A percentile compares a stretch with the other conserved stretches of the same genome.
phyloP scores from a whole-genome alignment of 1,284 basidiomycete species.

The Leccinum subrobustum region DNA sequence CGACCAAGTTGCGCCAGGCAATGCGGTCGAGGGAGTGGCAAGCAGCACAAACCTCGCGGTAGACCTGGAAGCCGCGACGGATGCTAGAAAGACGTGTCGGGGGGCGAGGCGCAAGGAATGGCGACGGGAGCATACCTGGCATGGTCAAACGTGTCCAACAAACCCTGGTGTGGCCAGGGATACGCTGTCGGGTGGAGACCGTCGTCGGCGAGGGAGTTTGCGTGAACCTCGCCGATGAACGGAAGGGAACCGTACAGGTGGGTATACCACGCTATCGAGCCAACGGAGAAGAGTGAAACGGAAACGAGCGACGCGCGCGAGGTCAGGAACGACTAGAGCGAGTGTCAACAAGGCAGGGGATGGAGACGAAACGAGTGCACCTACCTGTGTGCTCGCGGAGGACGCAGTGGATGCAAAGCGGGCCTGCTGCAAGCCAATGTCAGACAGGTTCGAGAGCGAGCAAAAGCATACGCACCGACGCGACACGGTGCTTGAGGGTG shows the following conservation, averaged over 20 bases:
- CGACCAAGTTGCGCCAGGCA: constrained; percentile 99
- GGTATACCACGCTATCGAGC: constrained; percentile 94
- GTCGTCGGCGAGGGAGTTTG: constrained; percentile 89
- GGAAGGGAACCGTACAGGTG: constrained; percentile 90
- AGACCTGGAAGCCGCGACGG: constrained; percentile 97
- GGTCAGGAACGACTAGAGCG: constrained; percentile 50
- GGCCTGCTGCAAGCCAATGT: constrained; percentile 42
- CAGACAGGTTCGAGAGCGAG: constrained; percentile 8
- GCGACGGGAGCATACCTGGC: constrained; percentile 58
- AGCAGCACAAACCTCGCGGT: constrained; percentile 98
- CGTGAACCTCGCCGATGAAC: constrained; percentile 85
- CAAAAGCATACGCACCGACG: constrained; percentile 39
- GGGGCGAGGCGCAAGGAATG: constrained; percentile 7
- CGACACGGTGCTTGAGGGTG: constrained; percentile 41
- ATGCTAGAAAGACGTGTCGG: constrained; percentile 57
- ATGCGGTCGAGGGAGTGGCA: constrained; percentile 99
- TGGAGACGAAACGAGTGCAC: constrained; percentile 17
- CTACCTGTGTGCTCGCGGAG: constrained; percentile 59
- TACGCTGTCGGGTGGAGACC: constrained; percentile 89
- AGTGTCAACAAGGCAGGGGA: background rate
- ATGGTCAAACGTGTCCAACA: constrained; percentile 93
- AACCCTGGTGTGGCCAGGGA: constrained; percentile 91
- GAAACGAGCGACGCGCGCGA: constrained; percentile 81
- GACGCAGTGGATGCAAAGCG: constrained; percentile 67
- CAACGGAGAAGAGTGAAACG: constrained; percentile 77